Evolutionary conservation across 2,329 filamentous ascomycete species (phyloP), one percentile per base, ranked within the genome.

Genomic region (Shiraia bambusicola): DNA sequence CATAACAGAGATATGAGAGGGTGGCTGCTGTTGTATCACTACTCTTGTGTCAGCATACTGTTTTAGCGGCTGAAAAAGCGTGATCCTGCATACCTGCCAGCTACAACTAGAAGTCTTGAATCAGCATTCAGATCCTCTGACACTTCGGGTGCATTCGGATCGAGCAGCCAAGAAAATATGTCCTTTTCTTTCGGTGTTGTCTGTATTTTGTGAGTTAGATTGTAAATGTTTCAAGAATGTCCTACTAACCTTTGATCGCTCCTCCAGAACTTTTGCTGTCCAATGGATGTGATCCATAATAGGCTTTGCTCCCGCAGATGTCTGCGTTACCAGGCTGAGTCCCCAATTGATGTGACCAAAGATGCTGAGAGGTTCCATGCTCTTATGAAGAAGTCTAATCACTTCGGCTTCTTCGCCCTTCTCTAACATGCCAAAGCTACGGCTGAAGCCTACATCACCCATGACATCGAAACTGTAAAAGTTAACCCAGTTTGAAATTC

Each of bases 391-490:
- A 5, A 55, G 34, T 25, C 54, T 57, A 37, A 66, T 65, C 13
- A 61, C 37, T 4, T 48, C 27, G 16, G 58, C 57, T 37, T 65
- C 56, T 34, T 61, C 40, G 2, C 61, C 63, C 24, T 58, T 61
- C 25, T 62, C 48, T 6, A 65, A 6, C 61, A 72, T 70, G 16
- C 59, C 58, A 51, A 75, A 72, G 29, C 66, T 59, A 40, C 70
- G 67, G 14, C 63, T 71, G 39, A 72, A 71, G 8, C 63, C 67
- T 9, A 75, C 52, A 38, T 75, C 72, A 6, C 72, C 72, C 69
- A 78, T 76, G 16, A 77, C 66, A 45, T 78, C 76, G 42, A 77
- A 72, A 36, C 69, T 67, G 40, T 75, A 67, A 47, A 66, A 75
- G 35, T 69, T 64, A 14, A 61, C 40, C 65, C 63, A 67, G 32